A percentile compares a stretch with the other conserved stretches of the same genome.
Evolutionary conservation across 2,329 filamentous ascomycete genomes (phyloP).

Genomic region (Waltergamsia citrina): DNA sequence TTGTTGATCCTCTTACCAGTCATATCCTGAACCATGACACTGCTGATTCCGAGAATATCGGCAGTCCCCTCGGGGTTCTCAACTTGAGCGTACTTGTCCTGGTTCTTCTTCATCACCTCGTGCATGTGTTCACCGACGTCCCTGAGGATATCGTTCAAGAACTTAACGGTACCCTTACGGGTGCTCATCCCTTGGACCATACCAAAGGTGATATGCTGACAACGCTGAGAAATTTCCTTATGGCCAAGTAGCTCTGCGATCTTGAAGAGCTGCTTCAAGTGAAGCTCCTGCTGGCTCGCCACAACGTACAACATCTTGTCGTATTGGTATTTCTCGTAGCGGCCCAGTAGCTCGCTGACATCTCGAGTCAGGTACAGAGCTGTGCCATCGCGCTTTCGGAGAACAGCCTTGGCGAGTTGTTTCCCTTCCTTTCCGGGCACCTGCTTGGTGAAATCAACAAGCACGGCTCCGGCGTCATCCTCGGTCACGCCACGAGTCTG

Average conservation of each 20-base stretch:
- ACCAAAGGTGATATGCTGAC: conserved; percentile 69
- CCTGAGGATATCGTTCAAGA: conserved; percentile 56
- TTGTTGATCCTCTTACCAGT: conserved; percentile 73
- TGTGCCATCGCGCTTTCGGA: conserved; percentile 66
- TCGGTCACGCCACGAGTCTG: conserved; percentile 55
- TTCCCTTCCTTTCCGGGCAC: conserved; percentile 58
- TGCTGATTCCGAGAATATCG: conserved; percentile 84
- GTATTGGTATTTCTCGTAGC: conserved; percentile 53
- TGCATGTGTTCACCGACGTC: conserved; percentile 94
- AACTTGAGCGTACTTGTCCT: conserved; percentile 83
- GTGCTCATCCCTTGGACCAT: conserved; percentile 64
- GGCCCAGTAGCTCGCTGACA: conserved; percentile 62
- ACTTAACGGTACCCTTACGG: conserved; percentile 65
- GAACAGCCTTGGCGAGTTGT: conserved; percentile 59
- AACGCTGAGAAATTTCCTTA: conserved; percentile 56
- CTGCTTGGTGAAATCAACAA: conserved; percentile 64
- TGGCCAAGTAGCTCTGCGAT: conserved; percentile 64
- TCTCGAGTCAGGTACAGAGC: conserved; percentile 72
- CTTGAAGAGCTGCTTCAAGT: conserved; percentile 68
- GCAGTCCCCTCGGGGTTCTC: conserved; percentile 73
- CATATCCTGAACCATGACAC: conserved; percentile 98
- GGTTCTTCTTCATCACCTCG: conserved; percentile 88
- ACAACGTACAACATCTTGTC: conserved; percentile 78
- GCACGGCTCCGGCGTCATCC: conserved; percentile 61
- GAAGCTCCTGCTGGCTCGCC: conserved; percentile 61